These are phyloP conservation scores for Saturnispora zaruensis DNA, from an alignment of 805 yeast genomes.

Conservation along the genomic window DNA sequence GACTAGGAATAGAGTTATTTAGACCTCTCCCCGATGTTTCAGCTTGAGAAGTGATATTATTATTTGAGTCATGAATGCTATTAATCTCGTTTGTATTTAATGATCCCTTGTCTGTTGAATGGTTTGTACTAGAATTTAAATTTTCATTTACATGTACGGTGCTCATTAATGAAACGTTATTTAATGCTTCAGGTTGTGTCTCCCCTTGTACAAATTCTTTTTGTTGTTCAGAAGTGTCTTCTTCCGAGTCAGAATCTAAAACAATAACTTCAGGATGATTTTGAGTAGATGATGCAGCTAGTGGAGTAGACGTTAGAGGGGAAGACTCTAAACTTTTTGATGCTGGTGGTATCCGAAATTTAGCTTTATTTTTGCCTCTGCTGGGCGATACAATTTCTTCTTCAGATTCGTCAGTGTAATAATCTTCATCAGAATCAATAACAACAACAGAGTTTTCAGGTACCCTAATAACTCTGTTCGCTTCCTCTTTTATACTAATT, in stretches of 20 bases:
- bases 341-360: background rate
- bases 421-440: constrained; percentile 8
- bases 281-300: background rate
- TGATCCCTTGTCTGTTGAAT: background rate
- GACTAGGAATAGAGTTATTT: background rate
- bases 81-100: background rate
- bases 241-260: constrained; percentile 3
- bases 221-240: background rate
- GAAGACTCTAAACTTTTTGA: background rate
- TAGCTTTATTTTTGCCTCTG: background rate
- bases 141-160: background rate
- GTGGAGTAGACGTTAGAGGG: background rate
- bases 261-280: constrained; percentile 1
- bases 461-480: constrained; percentile 7
- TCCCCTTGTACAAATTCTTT: background rate
- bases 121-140: background rate
- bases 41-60: background rate
- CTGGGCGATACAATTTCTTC: background rate
- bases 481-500: constrained; percentile 9
- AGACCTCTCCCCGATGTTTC: background rate
- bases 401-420: background rate
- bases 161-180: background rate
- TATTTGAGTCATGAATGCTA: background rate
- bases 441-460: constrained; percentile 5
- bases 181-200: background rate